Evolutionary conservation across 306 rosid genomes (phyloP).

Genomic region (Casuarina glauca): DNA sequence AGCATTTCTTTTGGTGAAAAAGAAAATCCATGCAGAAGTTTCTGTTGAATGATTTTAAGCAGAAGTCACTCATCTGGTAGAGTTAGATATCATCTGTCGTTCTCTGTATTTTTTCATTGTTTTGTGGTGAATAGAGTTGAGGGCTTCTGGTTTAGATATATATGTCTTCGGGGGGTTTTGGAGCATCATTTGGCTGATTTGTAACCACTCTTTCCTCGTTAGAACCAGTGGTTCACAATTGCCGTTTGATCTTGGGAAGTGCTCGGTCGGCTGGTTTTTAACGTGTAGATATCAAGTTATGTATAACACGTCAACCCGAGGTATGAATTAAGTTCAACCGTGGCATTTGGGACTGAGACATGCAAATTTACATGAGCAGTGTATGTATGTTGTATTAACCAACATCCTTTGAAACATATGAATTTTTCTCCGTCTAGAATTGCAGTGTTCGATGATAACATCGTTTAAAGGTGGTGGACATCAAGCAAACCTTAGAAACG

Average conservation of each 20-base stretch:
- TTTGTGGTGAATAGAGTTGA: background rate
- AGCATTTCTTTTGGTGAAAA: background rate
- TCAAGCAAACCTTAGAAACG: background rate
- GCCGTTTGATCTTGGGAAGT: background rate
- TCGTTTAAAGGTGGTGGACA: background rate
- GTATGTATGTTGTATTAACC: background rate
- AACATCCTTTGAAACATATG: too few relatives aligned
- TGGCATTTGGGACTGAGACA: background rate
- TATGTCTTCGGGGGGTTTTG: background rate
- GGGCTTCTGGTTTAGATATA: background rate
- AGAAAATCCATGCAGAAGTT: background rate
- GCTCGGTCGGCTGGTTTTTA: background rate
- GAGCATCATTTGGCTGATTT: background rate
- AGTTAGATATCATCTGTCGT: background rate
- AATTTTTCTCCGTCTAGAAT: background rate
- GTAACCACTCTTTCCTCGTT: background rate
- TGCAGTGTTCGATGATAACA: background rate
- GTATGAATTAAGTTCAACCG: background rate
- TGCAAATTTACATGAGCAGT: background rate
- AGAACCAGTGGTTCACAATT: background rate
- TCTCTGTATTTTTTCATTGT: too few relatives aligned
- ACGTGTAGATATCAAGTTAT: background rate
- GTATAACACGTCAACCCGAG: background rate
- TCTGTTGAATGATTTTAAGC: background rate
- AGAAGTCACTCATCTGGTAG: background rate